A percentile compares a stretch with the other conserved stretches of the same genome.
These are phyloP conservation scores for Aspergillus phoenicis DNA, from an alignment of 2,329 filamentous ascomycete genomes.

Conservation along the genomic window DNA sequence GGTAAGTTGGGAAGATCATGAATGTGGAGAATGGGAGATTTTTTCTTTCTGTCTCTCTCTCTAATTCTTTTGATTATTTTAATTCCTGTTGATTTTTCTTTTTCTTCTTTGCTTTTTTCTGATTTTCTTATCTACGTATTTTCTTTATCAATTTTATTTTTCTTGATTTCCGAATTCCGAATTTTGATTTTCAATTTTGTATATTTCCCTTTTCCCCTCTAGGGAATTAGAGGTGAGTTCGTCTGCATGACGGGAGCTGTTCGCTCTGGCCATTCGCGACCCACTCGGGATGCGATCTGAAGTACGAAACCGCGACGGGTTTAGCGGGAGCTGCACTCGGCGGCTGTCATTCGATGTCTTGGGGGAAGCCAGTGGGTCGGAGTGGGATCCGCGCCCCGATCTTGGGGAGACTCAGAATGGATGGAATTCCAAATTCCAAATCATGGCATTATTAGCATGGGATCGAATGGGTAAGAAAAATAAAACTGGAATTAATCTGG, in stretches of 20 bases:
- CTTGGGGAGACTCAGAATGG: conserved; percentile 7
- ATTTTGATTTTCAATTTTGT: no score
- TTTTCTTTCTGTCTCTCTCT: no score
- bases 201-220: no score
- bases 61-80: no score
- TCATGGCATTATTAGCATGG: conserved; percentile 14
- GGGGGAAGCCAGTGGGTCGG: conserved; percentile 10
- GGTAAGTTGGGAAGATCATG: conserved; percentile 16
- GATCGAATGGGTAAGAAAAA: not conserved
- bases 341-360: conserved; percentile 19
- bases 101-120: no score
- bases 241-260: conserved; percentile 22
- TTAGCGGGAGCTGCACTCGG: conserved; percentile 1
- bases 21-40: not conserved
- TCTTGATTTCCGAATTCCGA: no score
- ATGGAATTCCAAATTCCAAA: conserved; percentile 17
- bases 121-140: no score
- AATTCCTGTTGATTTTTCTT: no score
- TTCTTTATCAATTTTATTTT: no score
- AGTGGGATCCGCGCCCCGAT: conserved; percentile 24
- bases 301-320: not conserved
- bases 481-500: conserved; percentile 13
- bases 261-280: conserved; percentile 22
- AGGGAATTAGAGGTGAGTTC: conserved; percentile 11
- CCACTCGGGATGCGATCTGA: conserved; percentile 21